Percentiles rank a stretch among this genome's conserved stretches.
Evolutionary conservation across 2,329 filamentous ascomycete genomes (phyloP).

Genomic region (Cladophialophora bantiana): DNA sequence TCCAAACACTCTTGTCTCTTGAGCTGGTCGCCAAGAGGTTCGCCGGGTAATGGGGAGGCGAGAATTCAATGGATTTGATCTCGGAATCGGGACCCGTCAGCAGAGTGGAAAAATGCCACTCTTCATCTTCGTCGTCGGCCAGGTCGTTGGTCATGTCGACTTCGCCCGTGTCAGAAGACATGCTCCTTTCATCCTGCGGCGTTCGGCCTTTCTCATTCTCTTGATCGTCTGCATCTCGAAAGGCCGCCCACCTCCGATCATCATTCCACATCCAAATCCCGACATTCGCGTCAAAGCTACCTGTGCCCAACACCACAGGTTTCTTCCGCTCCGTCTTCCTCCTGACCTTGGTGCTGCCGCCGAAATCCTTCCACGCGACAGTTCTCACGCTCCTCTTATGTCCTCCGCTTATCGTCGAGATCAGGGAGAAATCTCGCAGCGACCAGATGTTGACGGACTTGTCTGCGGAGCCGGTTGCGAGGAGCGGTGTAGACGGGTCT

Average conservation of each 20-base stretch:
- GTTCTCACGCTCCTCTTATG: slow-evolving; percentile 90
- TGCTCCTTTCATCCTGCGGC: slow-evolving; percentile 17
- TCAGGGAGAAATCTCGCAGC: slow-evolving; percentile 77
- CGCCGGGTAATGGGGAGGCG: slow-evolving; percentile 62
- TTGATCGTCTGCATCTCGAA: slow-evolving; percentile 51
- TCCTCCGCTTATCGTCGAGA: slow-evolving; percentile 81
- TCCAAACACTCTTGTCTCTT: slow-evolving; percentile 94
- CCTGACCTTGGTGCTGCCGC: slow-evolving; percentile 29
- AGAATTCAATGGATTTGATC: slow-evolving; percentile 79
- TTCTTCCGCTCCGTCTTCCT: slow-evolving; percentile 65
- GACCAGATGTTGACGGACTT: slow-evolving; percentile 91
- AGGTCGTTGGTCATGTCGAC: slow-evolving; percentile 34
- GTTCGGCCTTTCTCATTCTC: slow-evolving; percentile 31
- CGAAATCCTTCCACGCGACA: slow-evolving; percentile 75
- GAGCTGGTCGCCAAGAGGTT: slow-evolving; percentile 87
- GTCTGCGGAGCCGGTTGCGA: slow-evolving; percentile 86
- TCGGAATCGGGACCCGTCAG: slow-evolving; percentile 95
- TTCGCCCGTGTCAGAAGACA: slow-evolving; percentile 20
- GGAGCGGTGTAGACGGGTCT: slow-evolving; percentile 76
- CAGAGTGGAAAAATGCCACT: slow-evolving; percentile 92
- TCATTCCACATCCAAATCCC: slow-evolving; percentile 70
- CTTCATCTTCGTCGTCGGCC: slow-evolving; percentile 69
- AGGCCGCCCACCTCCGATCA: slow-evolving; percentile 23
- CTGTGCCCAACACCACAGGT: slow-evolving; percentile 78
- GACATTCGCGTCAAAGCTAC: slow-evolving; percentile 91